Conservation (phyloP, 2,329 filamentous ascomycete species). For the Trichoderma guizhouense region DNA sequence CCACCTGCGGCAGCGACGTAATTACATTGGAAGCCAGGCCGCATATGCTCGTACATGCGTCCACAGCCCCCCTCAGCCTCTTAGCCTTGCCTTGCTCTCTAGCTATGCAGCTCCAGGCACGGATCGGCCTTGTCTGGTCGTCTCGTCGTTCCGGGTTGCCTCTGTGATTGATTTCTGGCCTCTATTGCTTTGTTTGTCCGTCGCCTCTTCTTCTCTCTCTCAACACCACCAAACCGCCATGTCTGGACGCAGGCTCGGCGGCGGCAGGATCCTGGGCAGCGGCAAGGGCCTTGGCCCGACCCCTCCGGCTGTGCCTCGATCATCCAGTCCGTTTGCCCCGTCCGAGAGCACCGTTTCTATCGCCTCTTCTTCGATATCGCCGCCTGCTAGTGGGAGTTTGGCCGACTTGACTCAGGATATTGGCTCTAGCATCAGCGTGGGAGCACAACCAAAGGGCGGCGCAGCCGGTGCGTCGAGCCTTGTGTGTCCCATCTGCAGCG, state of each 20-base stretch:
- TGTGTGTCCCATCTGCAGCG: slow-evolving; percentile 94
- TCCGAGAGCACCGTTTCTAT: slow-evolving; percentile 74
- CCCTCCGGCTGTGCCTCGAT: slow-evolving; percentile 41
- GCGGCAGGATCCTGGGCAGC: slow-evolving; percentile 85
- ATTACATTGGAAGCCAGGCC: background rate
- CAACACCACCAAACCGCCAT: slow-evolving; percentile 44
- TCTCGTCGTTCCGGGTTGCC: slow-evolving; percentile 26
- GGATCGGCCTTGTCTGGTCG: slow-evolving; percentile 35
- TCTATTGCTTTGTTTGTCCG: background rate
- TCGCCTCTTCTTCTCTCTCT: no score
- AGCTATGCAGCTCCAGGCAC: slow-evolving; percentile 32
- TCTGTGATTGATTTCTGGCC: background rate
- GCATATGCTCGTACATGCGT: background rate
- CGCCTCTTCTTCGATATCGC: slow-evolving; percentile 68
- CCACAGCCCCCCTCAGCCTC: slow-evolving; percentile 1
- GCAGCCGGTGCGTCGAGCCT: slow-evolving; percentile 56
- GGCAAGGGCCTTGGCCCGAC: slow-evolving; percentile 76
- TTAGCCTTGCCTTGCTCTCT: slow-evolving; percentile 1
- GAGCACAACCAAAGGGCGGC: slow-evolving; percentile 51
- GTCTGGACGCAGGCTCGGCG: slow-evolving; percentile 84
- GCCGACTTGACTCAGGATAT: slow-evolving; percentile 75
- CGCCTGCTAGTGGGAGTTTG: slow-evolving; percentile 56
- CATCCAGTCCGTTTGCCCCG: slow-evolving; percentile 49
- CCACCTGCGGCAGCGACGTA: slow-evolving; percentile 8
- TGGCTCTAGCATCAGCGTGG: slow-evolving; percentile 72